Percentiles rank a stretch among this genome's conserved stretches.
These are phyloP conservation scores for Trifolium pratense DNA, from an alignment of 306 rosid genomes.

Conservation along the genomic window DNA sequence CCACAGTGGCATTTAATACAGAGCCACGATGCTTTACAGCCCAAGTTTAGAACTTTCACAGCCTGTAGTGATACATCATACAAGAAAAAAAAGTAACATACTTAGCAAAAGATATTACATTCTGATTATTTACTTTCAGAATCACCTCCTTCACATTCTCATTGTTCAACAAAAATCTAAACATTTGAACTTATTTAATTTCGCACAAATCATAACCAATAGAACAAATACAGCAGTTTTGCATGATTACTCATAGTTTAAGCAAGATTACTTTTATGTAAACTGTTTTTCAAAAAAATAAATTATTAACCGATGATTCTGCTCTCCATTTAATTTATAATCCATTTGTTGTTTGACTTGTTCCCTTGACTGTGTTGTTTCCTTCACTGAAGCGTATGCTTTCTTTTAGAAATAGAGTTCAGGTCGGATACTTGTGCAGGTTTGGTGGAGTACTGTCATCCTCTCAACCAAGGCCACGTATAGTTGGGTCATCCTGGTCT, in stretches of 20 bases:
- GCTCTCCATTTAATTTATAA: not conserved
- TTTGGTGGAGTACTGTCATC: not conserved
- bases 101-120: constrained; percentile 29
- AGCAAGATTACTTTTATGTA: constrained; percentile 18
- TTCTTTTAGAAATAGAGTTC: not conserved
- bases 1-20: constrained; percentile 55
- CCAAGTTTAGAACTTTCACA: constrained; percentile 67
- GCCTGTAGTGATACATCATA: constrained; percentile 60
- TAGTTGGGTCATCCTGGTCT: not conserved
- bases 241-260: not conserved
- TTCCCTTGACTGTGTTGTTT: not conserved
- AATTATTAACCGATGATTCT: not conserved
- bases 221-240: not conserved
- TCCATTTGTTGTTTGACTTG: not conserved
- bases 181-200: constrained; percentile 1
- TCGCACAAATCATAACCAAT: constrained; percentile 19
- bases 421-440: not conserved
- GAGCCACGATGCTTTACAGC: constrained; percentile 79
- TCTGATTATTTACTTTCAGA: constrained; percentile 22
- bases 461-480: not conserved
- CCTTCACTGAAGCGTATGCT: not conserved
- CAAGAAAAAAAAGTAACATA: constrained; percentile 27
- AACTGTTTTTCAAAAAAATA: too few relatives aligned
- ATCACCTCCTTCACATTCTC: constrained; percentile 28
- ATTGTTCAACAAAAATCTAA: constrained; percentile 20